Evolutionary conservation across 116 monocot genomes (phyloP).

Genomic region (Thalassia testudinum): DNA sequence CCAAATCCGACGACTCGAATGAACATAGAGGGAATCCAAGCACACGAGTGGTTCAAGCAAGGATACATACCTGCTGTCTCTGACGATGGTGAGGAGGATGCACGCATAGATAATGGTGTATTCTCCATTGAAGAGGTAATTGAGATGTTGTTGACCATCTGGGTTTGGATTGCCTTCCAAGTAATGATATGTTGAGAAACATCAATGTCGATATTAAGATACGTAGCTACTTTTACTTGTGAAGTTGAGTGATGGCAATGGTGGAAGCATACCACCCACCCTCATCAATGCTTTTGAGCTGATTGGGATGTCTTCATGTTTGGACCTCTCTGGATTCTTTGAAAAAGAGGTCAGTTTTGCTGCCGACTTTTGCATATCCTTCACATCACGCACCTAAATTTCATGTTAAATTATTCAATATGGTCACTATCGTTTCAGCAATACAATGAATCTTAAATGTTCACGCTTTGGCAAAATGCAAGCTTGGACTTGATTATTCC

Average conservation of each 20-base stretch:
- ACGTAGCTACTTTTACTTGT: constrained; percentile 4
- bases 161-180: too few species aligned
- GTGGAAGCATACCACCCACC: constrained; percentile 7
- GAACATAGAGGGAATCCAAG: constrained; percentile 46
- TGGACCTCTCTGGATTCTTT: constrained; percentile 96
- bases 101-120: constrained; percentile 9
- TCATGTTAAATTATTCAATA: not conserved
- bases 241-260: constrained; percentile 19
- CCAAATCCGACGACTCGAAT: constrained; percentile 69
- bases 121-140: constrained; percentile 34
- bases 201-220: not conserved
- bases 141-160: not conserved
- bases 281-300: constrained; percentile 85
- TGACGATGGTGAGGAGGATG: constrained; percentile 36
- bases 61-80: constrained; percentile 44
- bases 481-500: too few species aligned
- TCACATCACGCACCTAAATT: not conserved
- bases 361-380: not conserved
- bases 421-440: not conserved
- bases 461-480: not conserved
- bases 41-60: constrained; percentile 74
- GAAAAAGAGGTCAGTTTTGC: constrained; percentile 62
- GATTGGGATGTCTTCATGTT: constrained; percentile 86
- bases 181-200: too few species aligned
- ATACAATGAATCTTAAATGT: not conserved